Base-by-base conservation (phyloP, 1,139 yeast genomes). In the Hanseniaspora sp. region DNA sequence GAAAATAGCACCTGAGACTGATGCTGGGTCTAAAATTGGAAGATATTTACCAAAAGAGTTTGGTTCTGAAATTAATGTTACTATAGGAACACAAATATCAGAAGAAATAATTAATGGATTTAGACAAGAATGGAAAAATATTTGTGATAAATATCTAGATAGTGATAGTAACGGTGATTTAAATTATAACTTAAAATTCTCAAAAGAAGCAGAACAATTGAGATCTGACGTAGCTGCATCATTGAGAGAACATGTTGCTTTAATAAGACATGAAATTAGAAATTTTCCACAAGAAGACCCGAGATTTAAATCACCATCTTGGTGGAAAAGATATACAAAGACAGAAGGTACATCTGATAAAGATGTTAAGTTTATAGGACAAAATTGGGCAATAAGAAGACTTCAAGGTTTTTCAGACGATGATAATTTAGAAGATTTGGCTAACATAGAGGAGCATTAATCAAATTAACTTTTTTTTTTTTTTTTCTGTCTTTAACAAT, bases 1-100 rank as follows among this genome's bases (percentile, higher is more conserved):
- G 63, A 80, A 83, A 63, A 77, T 90, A 18, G 83, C 86, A 23
- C 95, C 97, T 0, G 98, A 92, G 67, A 77, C 79, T 55, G 70
- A 76, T 13, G 80, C 82, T 2, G 79, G 74, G 18, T 68, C 71
- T 34, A 74, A 81, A 2, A 63, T 77, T 47, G 77, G 74, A 55
- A 71, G 86, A 55, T 76, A 77, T 66, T 64, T 84, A 13, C 92
- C 94, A 0, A 73, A 77, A 52, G 80, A 83, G 59, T 65, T 80
- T 48, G 88, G 94, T 1, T 76, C 85, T 0, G 81, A 80, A 53
- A 74, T 90, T 35, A 79, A 76, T 52, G 80, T 88, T 29, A 74
- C 79, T 37, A 75, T 90, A 40, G 97, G 97, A 1, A 75, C 81
- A 41, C 80, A 86, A 1, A 63, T 92, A 8, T 77, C 79, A 47